These are phyloP conservation scores for Rosa chinensis DNA, from an alignment of 306 rosid species.

Conservation along the genomic window DNA sequence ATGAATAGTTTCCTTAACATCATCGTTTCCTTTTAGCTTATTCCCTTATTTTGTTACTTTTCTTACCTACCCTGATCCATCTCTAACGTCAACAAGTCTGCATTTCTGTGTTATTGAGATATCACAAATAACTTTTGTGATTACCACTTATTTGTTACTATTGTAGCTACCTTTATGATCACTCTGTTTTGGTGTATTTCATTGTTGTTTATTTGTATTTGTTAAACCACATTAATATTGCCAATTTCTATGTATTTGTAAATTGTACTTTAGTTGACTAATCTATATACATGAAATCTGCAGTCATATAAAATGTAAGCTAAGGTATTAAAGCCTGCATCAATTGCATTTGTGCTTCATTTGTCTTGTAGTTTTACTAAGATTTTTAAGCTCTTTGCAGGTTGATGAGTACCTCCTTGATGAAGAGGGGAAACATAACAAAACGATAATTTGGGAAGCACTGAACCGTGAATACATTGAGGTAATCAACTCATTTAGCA, in stretches of 20 bases:
- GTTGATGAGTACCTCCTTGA: conserved; percentile 22
- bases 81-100: background rate
- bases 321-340: background rate
- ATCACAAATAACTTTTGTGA: background rate
- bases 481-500: background rate
- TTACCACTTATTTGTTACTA: background rate
- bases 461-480: conserved; percentile 23
- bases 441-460: conserved; percentile 17
- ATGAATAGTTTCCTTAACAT: background rate
- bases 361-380: background rate
- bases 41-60: background rate
- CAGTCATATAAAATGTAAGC: background rate
- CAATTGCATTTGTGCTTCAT: background rate
- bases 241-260: background rate
- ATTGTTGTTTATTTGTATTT: background rate
- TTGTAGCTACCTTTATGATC: background rate
- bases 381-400: conserved; percentile 3
- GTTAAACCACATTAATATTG: background rate
- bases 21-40: background rate
- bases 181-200: background rate
- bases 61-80: background rate
- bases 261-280: no score
- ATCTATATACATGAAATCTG: background rate
- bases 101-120: background rate
- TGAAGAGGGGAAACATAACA: conserved; percentile 20